These are phyloP conservation scores for Diaporthe helianthi DNA, from an alignment of 2,329 filamentous ascomycete species.

Conservation along the genomic window DNA sequence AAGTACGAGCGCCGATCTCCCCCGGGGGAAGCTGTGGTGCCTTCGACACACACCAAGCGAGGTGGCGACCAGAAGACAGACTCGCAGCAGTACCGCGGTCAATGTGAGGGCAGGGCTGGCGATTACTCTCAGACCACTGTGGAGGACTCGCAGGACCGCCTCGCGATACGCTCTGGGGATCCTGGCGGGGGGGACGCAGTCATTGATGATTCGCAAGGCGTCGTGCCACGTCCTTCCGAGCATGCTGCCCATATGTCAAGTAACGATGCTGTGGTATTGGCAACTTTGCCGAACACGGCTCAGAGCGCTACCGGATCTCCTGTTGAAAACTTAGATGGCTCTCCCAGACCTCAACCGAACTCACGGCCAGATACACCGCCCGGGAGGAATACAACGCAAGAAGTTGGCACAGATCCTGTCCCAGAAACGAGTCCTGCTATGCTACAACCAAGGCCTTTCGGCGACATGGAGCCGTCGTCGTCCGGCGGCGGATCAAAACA, in stretches of 20 bases:
- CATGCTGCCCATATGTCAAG: slow-evolving; percentile 11
- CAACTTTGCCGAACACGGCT: slow-evolving; percentile 29
- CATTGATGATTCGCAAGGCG: slow-evolving; percentile 28
- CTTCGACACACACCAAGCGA: slow-evolving; percentile 43
- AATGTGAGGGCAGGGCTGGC: slow-evolving; percentile 35
- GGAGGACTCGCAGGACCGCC: slow-evolving; percentile 35
- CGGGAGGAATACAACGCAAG: neutral
- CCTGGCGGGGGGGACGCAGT: neutral
- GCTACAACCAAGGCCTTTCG: slow-evolving; percentile 29
- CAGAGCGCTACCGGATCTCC: slow-evolving; percentile 10
- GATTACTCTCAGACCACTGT: slow-evolving; percentile 36
- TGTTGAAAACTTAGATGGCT: slow-evolving; percentile 19
- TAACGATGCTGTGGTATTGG: slow-evolving; percentile 27
- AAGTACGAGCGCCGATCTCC: slow-evolving; percentile 45
- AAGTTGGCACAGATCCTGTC: slow-evolving; percentile 38
- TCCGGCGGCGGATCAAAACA: neutral
- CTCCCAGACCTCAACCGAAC: neutral
- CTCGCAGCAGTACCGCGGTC: slow-evolving; percentile 36
- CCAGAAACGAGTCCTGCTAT: slow-evolving; percentile 43
- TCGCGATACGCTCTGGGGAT: neutral
- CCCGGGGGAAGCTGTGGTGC: slow-evolving; percentile 46
- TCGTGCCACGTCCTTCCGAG: neutral
- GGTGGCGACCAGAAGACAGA: slow-evolving; percentile 32
- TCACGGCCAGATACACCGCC: neutral
- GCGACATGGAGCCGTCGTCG: slow-evolving; percentile 4